Conservation (phyloP, 345 rosid species). For the Populus euphratica region DNA sequence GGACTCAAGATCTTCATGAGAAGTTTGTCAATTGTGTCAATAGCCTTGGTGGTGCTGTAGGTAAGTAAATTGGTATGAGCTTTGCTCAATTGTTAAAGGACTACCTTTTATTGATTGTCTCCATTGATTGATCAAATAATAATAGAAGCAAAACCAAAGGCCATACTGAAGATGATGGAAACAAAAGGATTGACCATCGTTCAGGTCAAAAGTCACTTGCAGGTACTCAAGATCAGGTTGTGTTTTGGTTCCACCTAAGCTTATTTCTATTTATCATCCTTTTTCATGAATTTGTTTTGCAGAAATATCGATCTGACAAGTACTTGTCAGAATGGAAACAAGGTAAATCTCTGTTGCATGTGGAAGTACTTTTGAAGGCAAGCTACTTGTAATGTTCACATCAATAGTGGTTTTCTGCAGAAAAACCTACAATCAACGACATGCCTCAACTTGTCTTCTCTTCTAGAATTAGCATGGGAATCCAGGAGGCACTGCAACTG, state of each 20-base stretch:
- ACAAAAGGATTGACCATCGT: constrained; percentile 12
- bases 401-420: constrained; percentile 31
- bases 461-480: constrained; percentile 49
- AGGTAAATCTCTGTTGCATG: background rate
- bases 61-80: constrained; percentile 1
- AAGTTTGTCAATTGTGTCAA: constrained; percentile 15
- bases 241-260: background rate
- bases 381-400: background rate
- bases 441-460: constrained; percentile 24
- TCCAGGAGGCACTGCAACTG: constrained; percentile 65
- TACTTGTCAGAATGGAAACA: background rate
- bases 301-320: constrained; percentile 19
- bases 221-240: constrained; percentile 6
- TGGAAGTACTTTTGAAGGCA: background rate
- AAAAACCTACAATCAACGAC: constrained; percentile 36
- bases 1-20: constrained; percentile 15
- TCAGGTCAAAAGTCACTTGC: constrained; percentile 26
- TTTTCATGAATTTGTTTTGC: background rate
- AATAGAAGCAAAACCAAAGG: constrained; percentile 24
- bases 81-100: background rate
- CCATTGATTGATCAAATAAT: background rate
- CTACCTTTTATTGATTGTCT: background rate
- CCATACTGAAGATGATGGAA: constrained; percentile 19
- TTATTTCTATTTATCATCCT: background rate
- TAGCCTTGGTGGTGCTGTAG: constrained; percentile 17